These are phyloP conservation scores for Russula brevipes DNA, from an alignment of 768 basidiomycete species.

Conservation along the genomic window DNA sequence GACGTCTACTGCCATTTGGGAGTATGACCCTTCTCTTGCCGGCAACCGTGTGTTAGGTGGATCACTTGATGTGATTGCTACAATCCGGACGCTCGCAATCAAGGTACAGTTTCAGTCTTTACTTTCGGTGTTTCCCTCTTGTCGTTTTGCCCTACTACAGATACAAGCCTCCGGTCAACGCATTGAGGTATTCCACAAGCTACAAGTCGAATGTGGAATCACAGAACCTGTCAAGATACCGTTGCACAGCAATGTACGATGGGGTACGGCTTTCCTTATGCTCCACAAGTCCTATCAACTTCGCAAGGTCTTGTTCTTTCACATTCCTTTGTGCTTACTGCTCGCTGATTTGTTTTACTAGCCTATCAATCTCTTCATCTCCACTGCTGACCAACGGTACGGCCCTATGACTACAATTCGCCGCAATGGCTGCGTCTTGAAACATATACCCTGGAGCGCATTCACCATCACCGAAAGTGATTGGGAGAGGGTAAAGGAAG, in stretches of 20 bases:
- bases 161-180: neutral
- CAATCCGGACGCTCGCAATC: neutral
- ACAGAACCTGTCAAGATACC: neutral
- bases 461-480: neutral
- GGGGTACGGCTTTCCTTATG: neutral
- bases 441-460: neutral
- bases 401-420: neutral
- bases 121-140: too few relatives aligned
- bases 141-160: neutral
- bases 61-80: neutral
- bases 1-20: conserved; percentile 3
- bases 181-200: neutral
- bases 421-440: neutral
- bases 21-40: neutral
- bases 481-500: neutral
- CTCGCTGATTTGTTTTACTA: neutral
- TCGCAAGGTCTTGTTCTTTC: neutral
- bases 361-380: conserved; percentile 7
- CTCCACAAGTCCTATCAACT: neutral
- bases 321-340: neutral
- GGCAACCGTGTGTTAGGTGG: neutral
- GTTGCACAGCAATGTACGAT: neutral
- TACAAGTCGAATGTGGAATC: neutral
- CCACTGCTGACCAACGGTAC: neutral
- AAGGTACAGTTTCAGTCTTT: too few relatives aligned